Percentiles rank a stretch among this genome's conserved stretches.
These are phyloP conservation scores for Oxytropis ochrocephala DNA, from an alignment of 306 rosid genomes.

Conservation along the genomic window DNA sequence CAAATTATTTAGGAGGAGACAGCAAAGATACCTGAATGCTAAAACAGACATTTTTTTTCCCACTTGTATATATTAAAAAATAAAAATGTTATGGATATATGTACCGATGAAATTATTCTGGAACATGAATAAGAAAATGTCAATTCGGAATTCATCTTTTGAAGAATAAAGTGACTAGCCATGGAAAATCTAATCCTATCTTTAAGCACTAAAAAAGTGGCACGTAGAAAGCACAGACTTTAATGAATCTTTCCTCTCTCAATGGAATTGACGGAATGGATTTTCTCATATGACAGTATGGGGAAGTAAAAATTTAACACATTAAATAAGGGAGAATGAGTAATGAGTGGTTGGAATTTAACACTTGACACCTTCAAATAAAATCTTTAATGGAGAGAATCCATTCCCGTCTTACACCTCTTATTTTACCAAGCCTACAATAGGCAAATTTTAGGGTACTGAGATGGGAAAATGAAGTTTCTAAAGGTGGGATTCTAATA, in stretches of 20 bases:
- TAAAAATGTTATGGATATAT: background rate
- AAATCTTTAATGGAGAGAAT: too few species aligned
- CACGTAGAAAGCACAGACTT: slow-evolving; percentile 34
- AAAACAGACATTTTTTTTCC: background rate
- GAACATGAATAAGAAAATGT: slow-evolving; percentile 21
- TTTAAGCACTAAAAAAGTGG: slow-evolving; percentile 35
- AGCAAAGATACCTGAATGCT: background rate
- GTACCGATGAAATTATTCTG: background rate
- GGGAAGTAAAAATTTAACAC: too few species aligned
- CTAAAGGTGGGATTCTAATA: too few species aligned
- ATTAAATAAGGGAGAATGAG: too few species aligned
- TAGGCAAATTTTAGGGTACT: too few species aligned
- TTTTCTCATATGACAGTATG: too few species aligned
- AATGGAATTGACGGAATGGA: background rate
- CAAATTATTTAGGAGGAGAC: slow-evolving; percentile 10
- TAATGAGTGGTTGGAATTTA: too few species aligned
- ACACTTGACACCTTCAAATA: too few species aligned
- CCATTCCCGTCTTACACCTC: background rate
- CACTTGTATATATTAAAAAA: background rate
- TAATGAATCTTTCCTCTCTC: slow-evolving; percentile 12
- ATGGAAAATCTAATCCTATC: slow-evolving; percentile 24
- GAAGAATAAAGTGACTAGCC: slow-evolving; percentile 31
- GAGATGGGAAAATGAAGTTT: too few species aligned
- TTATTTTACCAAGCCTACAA: too few species aligned
- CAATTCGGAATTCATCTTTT: slow-evolving; percentile 28